Conservation (phyloP, 208 protist species). For the Trypanosoma conorhini region DNA sequence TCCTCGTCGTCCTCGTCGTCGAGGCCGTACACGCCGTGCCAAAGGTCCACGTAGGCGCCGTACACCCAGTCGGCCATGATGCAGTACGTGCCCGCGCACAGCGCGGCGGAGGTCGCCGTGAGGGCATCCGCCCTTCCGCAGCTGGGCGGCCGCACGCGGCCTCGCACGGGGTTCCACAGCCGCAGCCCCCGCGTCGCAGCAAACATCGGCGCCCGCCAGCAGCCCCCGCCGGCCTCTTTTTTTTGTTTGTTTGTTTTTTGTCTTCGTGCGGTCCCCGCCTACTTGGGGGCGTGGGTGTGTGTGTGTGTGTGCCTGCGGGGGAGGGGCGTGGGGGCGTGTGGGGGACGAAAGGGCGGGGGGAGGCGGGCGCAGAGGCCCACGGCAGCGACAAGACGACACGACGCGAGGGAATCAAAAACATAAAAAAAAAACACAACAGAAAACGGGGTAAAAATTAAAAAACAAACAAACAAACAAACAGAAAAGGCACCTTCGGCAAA, state of each 20-base stretch:
- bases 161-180: background rate
- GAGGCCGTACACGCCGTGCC: slow-evolving; percentile 72
- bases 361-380: background rate
- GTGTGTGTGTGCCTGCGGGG: background rate
- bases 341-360: background rate
- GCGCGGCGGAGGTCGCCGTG: background rate
- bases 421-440: too few relatives aligned
- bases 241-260: too few relatives aligned
- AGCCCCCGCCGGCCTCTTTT: too few relatives aligned
- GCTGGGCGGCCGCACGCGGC: background rate
- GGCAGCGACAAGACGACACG: background rate
- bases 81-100: slow-evolving; percentile 65
- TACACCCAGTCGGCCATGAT: slow-evolving; percentile 87
- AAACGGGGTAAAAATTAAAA: too few relatives aligned
- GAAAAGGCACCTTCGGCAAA: too few relatives aligned
- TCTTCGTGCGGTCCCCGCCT: background rate
- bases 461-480: too few relatives aligned
- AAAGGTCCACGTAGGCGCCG: slow-evolving; percentile 75
- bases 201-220: background rate
- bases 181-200: background rate
- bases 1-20: slow-evolving; percentile 61
- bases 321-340: too few relatives aligned
- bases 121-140: background rate
- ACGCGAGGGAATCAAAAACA: too few relatives aligned
- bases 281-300: background rate